A percentile compares a stretch with the other conserved stretches of the same genome.
phyloP scores from a whole-genome alignment of 192 early-diverging fungal species.

The Linnemannia hyalina region DNA sequence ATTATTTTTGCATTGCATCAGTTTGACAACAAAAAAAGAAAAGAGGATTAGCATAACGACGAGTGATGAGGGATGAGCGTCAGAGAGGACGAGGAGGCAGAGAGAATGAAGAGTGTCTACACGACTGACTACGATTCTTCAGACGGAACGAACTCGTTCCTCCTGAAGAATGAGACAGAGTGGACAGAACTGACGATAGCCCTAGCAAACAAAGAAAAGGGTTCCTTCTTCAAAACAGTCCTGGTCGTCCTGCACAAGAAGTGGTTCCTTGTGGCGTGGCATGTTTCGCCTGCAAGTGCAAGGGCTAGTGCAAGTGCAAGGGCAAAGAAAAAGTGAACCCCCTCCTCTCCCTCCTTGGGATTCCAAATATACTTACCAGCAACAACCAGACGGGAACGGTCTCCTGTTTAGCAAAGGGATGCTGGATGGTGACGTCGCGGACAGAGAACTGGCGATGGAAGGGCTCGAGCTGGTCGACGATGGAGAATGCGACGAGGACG shows the following conservation, averaged over 20 bases:
- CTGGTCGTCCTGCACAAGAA: too few species aligned
- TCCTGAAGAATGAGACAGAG: too few species aligned
- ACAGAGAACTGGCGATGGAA: conserved; percentile 85
- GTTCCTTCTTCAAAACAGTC: too few species aligned
- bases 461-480: conserved; percentile 72
- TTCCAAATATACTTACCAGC: conserved; percentile 4
- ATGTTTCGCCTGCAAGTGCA: too few species aligned
- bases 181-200: too few species aligned
- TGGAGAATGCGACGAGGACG: conserved; percentile 70
- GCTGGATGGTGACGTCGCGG: conserved; percentile 78
- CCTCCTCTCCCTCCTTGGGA: too few species aligned
- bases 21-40: background rate
- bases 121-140: background rate
- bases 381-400: conserved; percentile 62
- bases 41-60: background rate
- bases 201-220: too few species aligned
- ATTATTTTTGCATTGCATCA: background rate
- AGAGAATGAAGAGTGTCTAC: too few species aligned
- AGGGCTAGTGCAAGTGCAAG: too few species aligned
- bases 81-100: background rate
- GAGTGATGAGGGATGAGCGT: background rate
- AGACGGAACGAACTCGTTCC: background rate
- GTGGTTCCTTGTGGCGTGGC: too few species aligned
- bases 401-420: conserved; percentile 68
- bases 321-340: too few species aligned